Conservation (phyloP, 345 rosid species). For the Turnera subulata region DNA sequence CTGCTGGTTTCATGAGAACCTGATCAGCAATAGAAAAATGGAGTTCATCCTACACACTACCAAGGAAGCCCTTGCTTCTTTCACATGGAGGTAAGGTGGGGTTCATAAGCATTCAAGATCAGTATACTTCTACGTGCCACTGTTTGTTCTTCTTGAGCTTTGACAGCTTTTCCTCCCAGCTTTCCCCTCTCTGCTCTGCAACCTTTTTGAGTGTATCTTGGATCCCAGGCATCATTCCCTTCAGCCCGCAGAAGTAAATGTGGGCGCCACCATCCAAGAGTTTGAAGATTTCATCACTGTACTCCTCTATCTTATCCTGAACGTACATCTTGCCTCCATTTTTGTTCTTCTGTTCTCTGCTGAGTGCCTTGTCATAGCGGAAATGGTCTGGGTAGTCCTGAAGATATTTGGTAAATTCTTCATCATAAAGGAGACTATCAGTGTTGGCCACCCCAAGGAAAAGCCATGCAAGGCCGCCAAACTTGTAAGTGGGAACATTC, state of each 20-base stretch:
- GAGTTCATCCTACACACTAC: neutral
- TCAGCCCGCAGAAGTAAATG: slow-evolving; percentile 95
- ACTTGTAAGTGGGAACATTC: slow-evolving; percentile 66
- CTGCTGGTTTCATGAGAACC: slow-evolving; percentile 12
- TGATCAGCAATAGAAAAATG: neutral
- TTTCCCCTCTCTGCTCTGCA: slow-evolving; percentile 83
- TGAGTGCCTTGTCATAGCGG: slow-evolving; percentile 79
- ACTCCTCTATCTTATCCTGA: slow-evolving; percentile 96
- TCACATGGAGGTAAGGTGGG: neutral
- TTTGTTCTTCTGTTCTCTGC: slow-evolving; percentile 90
- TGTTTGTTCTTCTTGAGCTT: slow-evolving; percentile 98
- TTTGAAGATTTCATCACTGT: slow-evolving; percentile 86
- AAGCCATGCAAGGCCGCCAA: slow-evolving; percentile 91
- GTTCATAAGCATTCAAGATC: slow-evolving; percentile 9
- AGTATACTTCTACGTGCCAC: slow-evolving; percentile 99
- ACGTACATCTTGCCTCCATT: slow-evolving; percentile 98
- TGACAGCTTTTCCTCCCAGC: slow-evolving; percentile 89
- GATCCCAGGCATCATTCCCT: slow-evolving; percentile 99
- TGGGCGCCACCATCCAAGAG: slow-evolving; percentile 90
- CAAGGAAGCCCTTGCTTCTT: neutral
- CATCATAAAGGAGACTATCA: slow-evolving; percentile 92
- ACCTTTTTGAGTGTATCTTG: slow-evolving; percentile 88
- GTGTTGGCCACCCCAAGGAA: slow-evolving; percentile 97
- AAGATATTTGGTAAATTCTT: slow-evolving; percentile 76
- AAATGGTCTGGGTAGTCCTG: slow-evolving; percentile 71